Conservation (phyloP, 2,329 filamentous ascomycete genomes). For the Colletotrichum phormii region DNA sequence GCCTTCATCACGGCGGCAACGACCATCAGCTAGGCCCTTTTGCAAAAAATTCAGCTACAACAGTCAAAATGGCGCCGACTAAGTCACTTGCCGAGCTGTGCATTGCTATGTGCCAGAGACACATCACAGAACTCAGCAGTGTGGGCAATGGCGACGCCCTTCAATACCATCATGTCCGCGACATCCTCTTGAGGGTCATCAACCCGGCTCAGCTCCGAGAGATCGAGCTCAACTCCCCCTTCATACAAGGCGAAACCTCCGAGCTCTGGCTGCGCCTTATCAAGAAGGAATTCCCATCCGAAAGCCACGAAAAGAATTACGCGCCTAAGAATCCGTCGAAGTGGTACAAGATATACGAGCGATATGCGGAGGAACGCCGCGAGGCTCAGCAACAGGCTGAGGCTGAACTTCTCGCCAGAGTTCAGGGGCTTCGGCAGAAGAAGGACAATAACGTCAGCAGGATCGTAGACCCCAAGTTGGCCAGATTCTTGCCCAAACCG, state of each 20-base stretch:
- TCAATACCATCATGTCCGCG: constrained; percentile 56
- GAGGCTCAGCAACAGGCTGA: constrained; percentile 69
- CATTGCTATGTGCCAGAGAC: constrained; percentile 62
- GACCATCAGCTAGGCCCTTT: constrained; percentile 1
- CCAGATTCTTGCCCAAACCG: constrained; percentile 57
- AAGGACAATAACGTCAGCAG: constrained; percentile 68
- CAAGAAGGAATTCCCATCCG: constrained; percentile 78
- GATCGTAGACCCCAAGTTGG: constrained; percentile 59
- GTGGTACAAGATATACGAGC: constrained; percentile 84
- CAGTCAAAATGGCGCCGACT: constrained; percentile 38
- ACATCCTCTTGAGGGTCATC: constrained; percentile 78
- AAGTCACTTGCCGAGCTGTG: constrained; percentile 65
- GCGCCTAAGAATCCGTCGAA: constrained; percentile 73
- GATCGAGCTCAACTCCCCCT: constrained; percentile 81
- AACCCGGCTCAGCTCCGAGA: constrained; percentile 79
- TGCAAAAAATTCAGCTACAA: background rate
- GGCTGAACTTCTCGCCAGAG: constrained; percentile 65
- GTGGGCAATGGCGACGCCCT: constrained; percentile 75
- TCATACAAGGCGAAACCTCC: constrained; percentile 75
- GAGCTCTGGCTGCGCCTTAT: constrained; percentile 87
- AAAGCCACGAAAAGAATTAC: constrained; percentile 70
- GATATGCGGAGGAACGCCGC: constrained; percentile 71
- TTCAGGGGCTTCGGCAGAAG: constrained; percentile 68
- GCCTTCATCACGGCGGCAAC: background rate
- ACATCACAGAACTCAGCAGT: constrained; percentile 70